A percentile compares a stretch with the other conserved stretches of the same genome.
Evolutionary conservation across 164 flowering plant species (phyloP).

Genomic region (Magnolia kwangsiensis): DNA sequence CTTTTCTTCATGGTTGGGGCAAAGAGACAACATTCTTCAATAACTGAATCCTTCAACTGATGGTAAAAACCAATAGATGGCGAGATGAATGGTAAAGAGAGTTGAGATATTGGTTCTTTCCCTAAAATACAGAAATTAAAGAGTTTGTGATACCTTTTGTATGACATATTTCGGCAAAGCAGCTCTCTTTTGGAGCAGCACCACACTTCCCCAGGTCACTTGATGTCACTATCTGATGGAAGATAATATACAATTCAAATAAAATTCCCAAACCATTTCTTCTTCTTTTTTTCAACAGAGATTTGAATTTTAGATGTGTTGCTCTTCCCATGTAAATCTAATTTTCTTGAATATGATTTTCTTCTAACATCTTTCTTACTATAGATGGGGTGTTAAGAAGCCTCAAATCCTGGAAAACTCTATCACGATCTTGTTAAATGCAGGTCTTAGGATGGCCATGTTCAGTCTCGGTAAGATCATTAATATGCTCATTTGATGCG

Average conservation of each 20-base stretch:
- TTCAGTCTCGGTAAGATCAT: no score
- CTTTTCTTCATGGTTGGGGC: conserved; percentile 30
- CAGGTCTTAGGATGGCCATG: no score
- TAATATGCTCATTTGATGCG: no score
- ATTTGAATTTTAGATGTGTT: no score
- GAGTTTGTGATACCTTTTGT: conserved; percentile 32
- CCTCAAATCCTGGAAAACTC: no score
- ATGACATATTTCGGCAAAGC: conserved; percentile 43
- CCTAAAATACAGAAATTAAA: not conserved
- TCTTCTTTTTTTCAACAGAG: no score
- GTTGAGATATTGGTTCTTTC: not conserved
- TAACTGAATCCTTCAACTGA: conserved; percentile 54
- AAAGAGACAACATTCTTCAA: conserved; percentile 33
- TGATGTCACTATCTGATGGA: conserved; percentile 28
- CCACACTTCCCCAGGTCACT: conserved; percentile 16
- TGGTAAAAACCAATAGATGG: conserved; percentile 6
- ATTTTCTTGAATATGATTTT: no score
- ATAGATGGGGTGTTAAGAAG: no score
- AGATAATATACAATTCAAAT: not conserved
- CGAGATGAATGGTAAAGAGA: conserved; percentile 5
- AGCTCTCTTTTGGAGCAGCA: conserved; percentile 43
- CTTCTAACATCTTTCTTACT: no score
- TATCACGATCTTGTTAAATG: no score
- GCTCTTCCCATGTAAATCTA: no score
- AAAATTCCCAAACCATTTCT: not conserved